Evolutionary conservation across 2,329 filamentous ascomycete genomes (phyloP).

Genomic region (Ascochyta lentis): DNA sequence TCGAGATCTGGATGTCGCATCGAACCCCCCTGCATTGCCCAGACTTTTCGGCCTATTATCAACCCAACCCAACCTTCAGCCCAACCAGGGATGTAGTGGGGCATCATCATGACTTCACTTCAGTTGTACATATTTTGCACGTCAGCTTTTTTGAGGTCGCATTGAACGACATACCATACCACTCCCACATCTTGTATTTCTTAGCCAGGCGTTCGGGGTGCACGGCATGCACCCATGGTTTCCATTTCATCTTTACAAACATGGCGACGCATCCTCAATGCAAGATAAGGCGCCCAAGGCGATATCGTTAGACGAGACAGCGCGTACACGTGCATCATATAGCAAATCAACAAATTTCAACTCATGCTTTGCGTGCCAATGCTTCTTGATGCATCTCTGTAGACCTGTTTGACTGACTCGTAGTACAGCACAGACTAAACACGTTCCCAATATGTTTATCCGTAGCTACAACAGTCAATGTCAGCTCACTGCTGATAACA

Average conservation of each 20-base stretch:
- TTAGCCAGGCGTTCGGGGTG: conserved; percentile 21
- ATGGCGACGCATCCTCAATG: not conserved
- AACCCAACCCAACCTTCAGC: conserved; percentile 13
- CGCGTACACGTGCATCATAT: conserved; percentile 11
- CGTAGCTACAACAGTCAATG: too few relatives aligned
- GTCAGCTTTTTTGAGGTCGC: not conserved
- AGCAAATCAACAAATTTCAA: conserved; percentile 13
- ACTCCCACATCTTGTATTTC: conserved; percentile 15
- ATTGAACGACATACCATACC: not conserved
- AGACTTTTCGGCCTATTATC: conserved; percentile 3
- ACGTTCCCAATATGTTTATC: too few relatives aligned
- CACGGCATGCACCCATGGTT: conserved; percentile 6
- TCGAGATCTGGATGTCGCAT: not conserved
- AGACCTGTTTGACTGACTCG: too few relatives aligned
- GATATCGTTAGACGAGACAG: conserved; percentile 9
- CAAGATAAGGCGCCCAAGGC: conserved; percentile 1
- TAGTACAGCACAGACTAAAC: too few relatives aligned
- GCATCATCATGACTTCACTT: conserved; percentile 11
- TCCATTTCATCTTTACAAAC: not conserved
- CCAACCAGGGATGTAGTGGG: conserved; percentile 4
- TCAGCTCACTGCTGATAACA: too few relatives aligned
- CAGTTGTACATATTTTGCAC: conserved; percentile 6
- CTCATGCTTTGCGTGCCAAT: not conserved
- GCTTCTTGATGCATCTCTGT: not conserved
- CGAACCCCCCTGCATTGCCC: conserved; percentile 4